A percentile compares a stretch with the other conserved stretches of the same genome.
These are phyloP conservation scores for Stachybotrys chlorohalonatus DNA, from an alignment of 2,329 filamentous ascomycete species.

Conservation along the genomic window DNA sequence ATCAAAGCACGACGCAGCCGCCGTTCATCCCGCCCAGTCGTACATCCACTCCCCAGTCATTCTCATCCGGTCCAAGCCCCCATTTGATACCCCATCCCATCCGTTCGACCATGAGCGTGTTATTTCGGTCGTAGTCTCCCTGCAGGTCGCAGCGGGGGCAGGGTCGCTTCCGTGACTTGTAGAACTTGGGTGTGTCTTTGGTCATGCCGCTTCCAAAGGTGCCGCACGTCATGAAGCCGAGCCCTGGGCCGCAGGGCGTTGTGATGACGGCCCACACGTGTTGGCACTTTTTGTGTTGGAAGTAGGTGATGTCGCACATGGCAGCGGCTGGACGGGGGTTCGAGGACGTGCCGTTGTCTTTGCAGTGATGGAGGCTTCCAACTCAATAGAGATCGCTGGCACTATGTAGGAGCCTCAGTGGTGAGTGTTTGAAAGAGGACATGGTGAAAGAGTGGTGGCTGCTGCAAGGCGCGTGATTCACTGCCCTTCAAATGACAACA, in stretches of 20 bases:
- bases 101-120: conserved; percentile 33
- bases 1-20: conserved; percentile 22
- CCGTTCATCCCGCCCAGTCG: conserved; percentile 11
- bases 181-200: conserved; percentile 24
- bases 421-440: no score
- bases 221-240: conserved; percentile 41
- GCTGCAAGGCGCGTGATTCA: no score
- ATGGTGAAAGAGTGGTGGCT: no score
- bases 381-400: no score
- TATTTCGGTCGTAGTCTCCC: conserved; percentile 37
- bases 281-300: conserved; percentile 36
- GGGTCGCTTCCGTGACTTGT: conserved; percentile 24
- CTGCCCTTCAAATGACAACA: no score
- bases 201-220: conserved; percentile 29
- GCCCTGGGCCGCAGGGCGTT: conserved; percentile 35
- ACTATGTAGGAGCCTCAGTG: no score
- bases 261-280: conserved; percentile 44
- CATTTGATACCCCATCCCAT: conserved; percentile 36
- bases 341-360: not conserved
- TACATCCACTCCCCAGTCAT: conserved; percentile 27
- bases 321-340: not conserved
- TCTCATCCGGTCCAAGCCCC: conserved; percentile 33
- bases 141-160: conserved; percentile 33
- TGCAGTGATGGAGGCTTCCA: not conserved
- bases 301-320: conserved; percentile 43